These are phyloP conservation scores for Naematelia aurantialba DNA, from an alignment of 768 basidiomycete species.

Conservation along the genomic window DNA sequence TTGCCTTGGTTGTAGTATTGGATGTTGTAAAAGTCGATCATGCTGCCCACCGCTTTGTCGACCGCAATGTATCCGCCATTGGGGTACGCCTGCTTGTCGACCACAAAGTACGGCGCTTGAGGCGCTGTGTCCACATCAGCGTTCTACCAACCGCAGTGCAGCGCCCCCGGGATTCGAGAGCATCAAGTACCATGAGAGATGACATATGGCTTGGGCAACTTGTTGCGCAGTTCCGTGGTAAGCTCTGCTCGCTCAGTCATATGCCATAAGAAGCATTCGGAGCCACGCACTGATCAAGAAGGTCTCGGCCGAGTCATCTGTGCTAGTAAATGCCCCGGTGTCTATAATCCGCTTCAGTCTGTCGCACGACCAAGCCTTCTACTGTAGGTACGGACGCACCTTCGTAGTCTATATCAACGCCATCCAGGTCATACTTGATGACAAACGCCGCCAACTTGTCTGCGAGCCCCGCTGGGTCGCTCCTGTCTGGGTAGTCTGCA, in stretches of 20 bases:
- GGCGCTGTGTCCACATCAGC: slow-evolving; percentile 21
- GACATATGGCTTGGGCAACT: slow-evolving; percentile 39
- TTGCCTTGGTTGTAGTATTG: slow-evolving; percentile 51
- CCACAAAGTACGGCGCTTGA: slow-evolving; percentile 48
- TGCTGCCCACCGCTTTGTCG: slow-evolving; percentile 56
- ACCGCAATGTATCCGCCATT: slow-evolving; percentile 61
- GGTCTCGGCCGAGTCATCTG: no score
- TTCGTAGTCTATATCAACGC: slow-evolving; percentile 71
- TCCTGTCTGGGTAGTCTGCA: no score
- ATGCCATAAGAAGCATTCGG: no score
- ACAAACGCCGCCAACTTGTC: slow-evolving; percentile 66
- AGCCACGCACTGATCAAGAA: no score
- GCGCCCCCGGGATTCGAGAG: no score
- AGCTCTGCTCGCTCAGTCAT: slow-evolving; percentile 19
- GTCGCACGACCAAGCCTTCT: no score
- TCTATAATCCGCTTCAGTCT: no score
- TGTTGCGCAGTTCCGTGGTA: slow-evolving; percentile 39
- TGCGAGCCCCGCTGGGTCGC: slow-evolving; percentile 63
- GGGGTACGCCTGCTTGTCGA: slow-evolving; percentile 30
- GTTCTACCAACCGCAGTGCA: no score
- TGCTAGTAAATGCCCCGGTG: no score
- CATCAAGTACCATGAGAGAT: slow-evolving; percentile 35
- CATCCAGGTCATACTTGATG: slow-evolving; percentile 62
- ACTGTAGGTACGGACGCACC: slow-evolving; percentile 1
- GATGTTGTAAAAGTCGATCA: slow-evolving; percentile 63